These are phyloP conservation scores for Rhododendron kiyosumense DNA, from an alignment of 148 eudicot species.

Conservation along the genomic window DNA sequence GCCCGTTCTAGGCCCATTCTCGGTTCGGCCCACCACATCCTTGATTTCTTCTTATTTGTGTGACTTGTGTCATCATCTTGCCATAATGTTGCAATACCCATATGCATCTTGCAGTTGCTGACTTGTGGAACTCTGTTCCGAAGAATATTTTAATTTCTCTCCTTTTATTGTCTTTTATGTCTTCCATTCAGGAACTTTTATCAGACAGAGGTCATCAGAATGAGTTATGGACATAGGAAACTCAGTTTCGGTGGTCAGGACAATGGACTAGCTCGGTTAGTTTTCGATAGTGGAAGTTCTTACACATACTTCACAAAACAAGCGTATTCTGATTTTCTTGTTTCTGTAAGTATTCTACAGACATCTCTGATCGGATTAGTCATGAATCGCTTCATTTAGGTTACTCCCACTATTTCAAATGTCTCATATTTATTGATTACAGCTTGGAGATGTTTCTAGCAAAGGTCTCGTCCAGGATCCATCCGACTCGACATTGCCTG, in stretches of 20 bases:
- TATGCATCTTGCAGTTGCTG: background rate
- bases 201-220: conserved; percentile 28
- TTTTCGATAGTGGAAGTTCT: conserved; percentile 65
- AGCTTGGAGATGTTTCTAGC: conserved; percentile 34
- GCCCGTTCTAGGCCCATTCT: no score
- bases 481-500: conserved; percentile 47
- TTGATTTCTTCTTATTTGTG: background rate
- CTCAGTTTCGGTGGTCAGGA: conserved; percentile 26
- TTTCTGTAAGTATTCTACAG: conserved; percentile 28
- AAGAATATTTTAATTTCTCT: background rate
- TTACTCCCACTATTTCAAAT: background rate
- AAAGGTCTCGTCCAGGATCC: conserved; percentile 35
- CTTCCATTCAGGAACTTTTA: conserved; percentile 35
- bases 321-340: conserved; percentile 42
- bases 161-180: background rate
- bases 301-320: conserved; percentile 49
- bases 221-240: conserved; percentile 37
- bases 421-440: conserved; percentile 8
- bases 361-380: background rate
- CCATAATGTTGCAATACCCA: background rate
- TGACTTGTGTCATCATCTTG: background rate
- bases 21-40: no score
- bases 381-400: background rate
- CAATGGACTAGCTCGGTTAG: conserved; percentile 20
- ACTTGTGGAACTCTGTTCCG: background rate